Conservation (phyloP, 2,329 filamentous ascomycete genomes). For the Phaeosphaeriaceae sp. region DNA sequence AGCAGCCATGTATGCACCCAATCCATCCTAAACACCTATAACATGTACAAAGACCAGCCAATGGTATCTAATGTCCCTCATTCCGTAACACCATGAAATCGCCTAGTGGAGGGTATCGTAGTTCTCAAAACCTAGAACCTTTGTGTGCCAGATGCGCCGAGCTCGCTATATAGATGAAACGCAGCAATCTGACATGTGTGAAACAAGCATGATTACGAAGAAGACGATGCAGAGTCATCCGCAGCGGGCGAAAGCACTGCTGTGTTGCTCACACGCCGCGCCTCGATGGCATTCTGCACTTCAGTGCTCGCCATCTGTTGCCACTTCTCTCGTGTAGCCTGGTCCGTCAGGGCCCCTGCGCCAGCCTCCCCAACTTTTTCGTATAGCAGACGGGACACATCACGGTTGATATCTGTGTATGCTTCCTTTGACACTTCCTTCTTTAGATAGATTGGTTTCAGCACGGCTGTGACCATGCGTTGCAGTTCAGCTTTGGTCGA, state of each 20-base stretch:
- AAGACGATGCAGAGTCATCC: constrained; percentile 40
- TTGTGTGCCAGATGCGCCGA: constrained; percentile 1
- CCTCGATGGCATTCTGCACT: constrained; percentile 73
- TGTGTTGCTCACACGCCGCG: constrained; percentile 25
- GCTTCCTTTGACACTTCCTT: constrained; percentile 84
- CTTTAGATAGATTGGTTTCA: constrained; percentile 83
- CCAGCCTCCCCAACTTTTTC: constrained; percentile 63
- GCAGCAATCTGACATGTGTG: background rate
- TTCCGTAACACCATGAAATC: background rate
- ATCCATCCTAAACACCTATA: background rate
- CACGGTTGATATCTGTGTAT: constrained; percentile 90
- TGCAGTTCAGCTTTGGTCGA: constrained; percentile 89
- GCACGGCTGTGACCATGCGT: constrained; percentile 80
- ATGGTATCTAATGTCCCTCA: constrained; percentile 6
- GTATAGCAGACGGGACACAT: constrained; percentile 88
- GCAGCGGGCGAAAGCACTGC: constrained; percentile 27
- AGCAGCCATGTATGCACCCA: background rate
- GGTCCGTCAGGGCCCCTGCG: constrained; percentile 62
- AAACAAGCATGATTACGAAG: constrained; percentile 23
- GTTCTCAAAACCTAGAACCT: background rate
- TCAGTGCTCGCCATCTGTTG: constrained; percentile 79
- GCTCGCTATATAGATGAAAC: background rate
- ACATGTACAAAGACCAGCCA: background rate
- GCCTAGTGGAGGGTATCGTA: constrained; percentile 1
- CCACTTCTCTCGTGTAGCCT: constrained; percentile 72